A percentile compares a stretch with the other conserved stretches of the same genome.
phyloP scores from a whole-genome alignment of 352 stramenopile species.

The Poterioochromonas sp. region DNA sequence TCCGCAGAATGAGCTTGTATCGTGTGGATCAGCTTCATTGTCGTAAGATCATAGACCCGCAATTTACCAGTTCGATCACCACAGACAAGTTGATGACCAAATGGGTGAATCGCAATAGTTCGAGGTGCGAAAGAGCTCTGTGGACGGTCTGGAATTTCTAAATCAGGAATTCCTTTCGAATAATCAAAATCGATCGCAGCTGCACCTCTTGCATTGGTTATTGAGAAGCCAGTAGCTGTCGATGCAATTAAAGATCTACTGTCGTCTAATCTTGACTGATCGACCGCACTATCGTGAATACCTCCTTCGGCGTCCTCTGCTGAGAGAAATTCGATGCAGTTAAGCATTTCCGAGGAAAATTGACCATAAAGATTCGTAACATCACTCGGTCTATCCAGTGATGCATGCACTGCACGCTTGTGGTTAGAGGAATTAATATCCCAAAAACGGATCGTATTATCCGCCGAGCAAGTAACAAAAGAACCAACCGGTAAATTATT shows the following conservation, averaged over 20 bases:
- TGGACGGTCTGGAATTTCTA: slow-evolving; percentile 14
- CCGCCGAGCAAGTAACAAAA: slow-evolving; percentile 67
- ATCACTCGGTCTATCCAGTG: slow-evolving; percentile 18
- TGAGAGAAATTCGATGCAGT: background rate
- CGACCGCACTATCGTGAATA: too few relatives aligned
- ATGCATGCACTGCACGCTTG: background rate
- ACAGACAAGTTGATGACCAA: slow-evolving; percentile 48
- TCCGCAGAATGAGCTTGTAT: slow-evolving; percentile 60
- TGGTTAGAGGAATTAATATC: slow-evolving; percentile 47
- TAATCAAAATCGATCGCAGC: background rate
- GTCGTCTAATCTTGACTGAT: background rate
- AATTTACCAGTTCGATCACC: slow-evolving; percentile 64
- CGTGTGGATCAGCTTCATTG: slow-evolving; percentile 43
- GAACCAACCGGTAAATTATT: slow-evolving; percentile 53
- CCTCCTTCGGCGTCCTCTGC: background rate
- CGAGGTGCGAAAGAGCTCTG: background rate
- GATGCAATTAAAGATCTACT: background rate
- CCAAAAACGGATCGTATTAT: slow-evolving; percentile 74
- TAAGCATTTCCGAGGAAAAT: slow-evolving; percentile 26
- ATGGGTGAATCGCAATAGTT: slow-evolving; percentile 29
- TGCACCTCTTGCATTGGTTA: background rate
- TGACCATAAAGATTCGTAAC: slow-evolving; percentile 14
- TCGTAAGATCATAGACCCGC: slow-evolving; percentile 50
- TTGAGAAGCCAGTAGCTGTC: background rate
- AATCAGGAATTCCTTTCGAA: background rate